A percentile compares a stretch with the other conserved stretches of the same genome.
Evolutionary conservation across 345 rosid genomes (phyloP).

Genomic region (Eutrema heterophyllum): DNA sequence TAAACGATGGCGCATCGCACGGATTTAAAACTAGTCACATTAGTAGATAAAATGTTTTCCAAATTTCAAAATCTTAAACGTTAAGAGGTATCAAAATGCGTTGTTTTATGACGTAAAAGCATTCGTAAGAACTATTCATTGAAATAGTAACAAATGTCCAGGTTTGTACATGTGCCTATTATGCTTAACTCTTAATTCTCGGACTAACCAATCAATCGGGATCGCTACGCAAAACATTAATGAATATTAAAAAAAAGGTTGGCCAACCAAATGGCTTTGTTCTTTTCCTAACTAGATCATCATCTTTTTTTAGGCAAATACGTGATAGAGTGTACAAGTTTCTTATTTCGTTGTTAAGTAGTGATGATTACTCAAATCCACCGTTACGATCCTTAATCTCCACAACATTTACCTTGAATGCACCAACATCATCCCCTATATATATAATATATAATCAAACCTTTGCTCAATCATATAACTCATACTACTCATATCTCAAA

Average conservation of each 20-base stretch:
- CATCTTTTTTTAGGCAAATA: background rate
- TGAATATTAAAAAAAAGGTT: background rate
- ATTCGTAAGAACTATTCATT: background rate
- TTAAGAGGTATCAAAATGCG: constrained; percentile 23
- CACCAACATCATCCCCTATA: background rate
- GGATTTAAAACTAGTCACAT: background rate
- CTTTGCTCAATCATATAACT: background rate
- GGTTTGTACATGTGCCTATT: constrained; percentile 13
- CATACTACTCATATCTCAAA: background rate
- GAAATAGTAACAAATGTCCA: background rate
- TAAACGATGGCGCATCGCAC: background rate
- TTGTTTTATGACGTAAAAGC: constrained; percentile 26
- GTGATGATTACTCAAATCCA: constrained; percentile 24
- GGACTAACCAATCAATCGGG: constrained; percentile 9
- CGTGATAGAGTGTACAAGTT: constrained; percentile 9
- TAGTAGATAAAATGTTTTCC: background rate
- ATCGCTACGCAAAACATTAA: constrained; percentile 10
- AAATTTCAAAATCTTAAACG: constrained; percentile 10
- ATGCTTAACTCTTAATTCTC: constrained; percentile 24
- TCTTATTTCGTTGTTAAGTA: constrained; percentile 10
- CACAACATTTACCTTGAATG: constrained; percentile 12
- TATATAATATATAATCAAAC: constrained; percentile 16
- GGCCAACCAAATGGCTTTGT: constrained; percentile 10
- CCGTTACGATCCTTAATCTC: constrained; percentile 14
- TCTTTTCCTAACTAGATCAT: background rate